Conservation (phyloP, 2,329 filamentous ascomycete species). For the Fusarium sp. region DNA sequence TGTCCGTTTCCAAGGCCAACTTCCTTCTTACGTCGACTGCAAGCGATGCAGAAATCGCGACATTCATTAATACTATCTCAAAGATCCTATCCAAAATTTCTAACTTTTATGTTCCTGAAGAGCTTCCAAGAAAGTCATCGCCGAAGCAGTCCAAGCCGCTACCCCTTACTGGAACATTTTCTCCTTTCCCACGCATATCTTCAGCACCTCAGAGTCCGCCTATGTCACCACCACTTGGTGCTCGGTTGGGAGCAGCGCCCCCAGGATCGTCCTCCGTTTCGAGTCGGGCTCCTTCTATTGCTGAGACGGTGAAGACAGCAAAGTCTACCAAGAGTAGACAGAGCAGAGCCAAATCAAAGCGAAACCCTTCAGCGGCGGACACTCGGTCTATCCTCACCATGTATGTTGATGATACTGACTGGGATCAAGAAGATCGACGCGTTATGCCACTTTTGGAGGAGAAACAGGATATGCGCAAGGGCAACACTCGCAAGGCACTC, state of each 20-base stretch:
- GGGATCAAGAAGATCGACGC: slow-evolving; percentile 65
- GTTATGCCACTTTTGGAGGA: slow-evolving; percentile 67
- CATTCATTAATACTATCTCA: slow-evolving; percentile 68
- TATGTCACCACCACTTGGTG: slow-evolving; percentile 37
- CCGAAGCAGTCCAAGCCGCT: slow-evolving; percentile 47
- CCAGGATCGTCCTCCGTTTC: slow-evolving; percentile 34
- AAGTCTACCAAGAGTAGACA: slow-evolving; percentile 51
- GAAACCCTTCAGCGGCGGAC: slow-evolving; percentile 45
- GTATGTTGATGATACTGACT: slow-evolving; percentile 59
- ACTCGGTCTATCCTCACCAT: slow-evolving; percentile 53
- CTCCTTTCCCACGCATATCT: slow-evolving; percentile 51
- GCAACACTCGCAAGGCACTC: slow-evolving; percentile 66
- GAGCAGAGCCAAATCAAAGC: slow-evolving; percentile 50
- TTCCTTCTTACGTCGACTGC: slow-evolving; percentile 71
- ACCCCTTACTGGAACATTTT: slow-evolving; percentile 51
- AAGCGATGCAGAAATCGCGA: slow-evolving; percentile 66
- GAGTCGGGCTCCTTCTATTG: slow-evolving; percentile 52
- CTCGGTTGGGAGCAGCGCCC: slow-evolving; percentile 23
- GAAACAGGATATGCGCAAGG: slow-evolving; percentile 55
- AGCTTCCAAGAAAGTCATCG: slow-evolving; percentile 38
- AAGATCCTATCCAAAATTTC: slow-evolving; percentile 55
- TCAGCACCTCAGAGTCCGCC: slow-evolving; percentile 42
- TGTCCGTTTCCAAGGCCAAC: slow-evolving; percentile 66
- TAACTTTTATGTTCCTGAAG: slow-evolving; percentile 62
- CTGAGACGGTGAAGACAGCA: slow-evolving; percentile 51